Evolutionary conservation across 768 basidiomycete genomes (phyloP).

Genomic region (Collybiopsis confluens): DNA sequence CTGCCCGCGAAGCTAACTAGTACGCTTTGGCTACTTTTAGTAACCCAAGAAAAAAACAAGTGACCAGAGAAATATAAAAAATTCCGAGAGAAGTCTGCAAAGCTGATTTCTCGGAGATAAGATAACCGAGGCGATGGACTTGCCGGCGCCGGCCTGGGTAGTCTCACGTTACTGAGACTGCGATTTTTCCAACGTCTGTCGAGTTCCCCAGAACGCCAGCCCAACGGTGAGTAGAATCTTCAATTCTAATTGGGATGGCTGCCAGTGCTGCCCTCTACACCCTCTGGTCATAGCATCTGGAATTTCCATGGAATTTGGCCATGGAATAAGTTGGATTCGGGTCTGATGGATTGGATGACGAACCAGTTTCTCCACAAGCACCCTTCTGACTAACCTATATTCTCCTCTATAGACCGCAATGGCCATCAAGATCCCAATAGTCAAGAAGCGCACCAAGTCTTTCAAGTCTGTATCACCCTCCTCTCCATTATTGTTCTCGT

Average conservation of each 20-base stretch:
- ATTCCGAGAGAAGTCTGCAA: no score
- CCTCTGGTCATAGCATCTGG: no score
- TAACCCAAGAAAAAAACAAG: no score
- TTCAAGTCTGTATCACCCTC: conserved; percentile 75
- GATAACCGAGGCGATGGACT: no score
- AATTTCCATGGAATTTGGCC: neutral
- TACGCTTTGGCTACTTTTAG: no score
- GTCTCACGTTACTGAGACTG: no score
- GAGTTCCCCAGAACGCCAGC: conserved; percentile 3
- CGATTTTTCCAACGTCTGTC: no score
- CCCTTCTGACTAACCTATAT: neutral
- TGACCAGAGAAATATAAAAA: no score
- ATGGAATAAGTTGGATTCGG: conserved; percentile 31
- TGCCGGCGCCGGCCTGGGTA: no score
- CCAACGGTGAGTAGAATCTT: neutral
- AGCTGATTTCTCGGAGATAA: no score
- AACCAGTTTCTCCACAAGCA: conserved; percentile 13
- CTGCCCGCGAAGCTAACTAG: no score
- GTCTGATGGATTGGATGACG: conserved; percentile 23
- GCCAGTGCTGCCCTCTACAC: neutral
- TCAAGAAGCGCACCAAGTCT: conserved; percentile 92
- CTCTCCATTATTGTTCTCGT: conserved; percentile 4
- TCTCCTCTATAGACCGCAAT: conserved; percentile 27
- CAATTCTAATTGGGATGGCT: neutral
- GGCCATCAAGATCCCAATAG: conserved; percentile 56